Evolutionary conservation across 495 filamentous ascomycete genomes (phyloP).

Genomic region (Parmelia sp.): DNA sequence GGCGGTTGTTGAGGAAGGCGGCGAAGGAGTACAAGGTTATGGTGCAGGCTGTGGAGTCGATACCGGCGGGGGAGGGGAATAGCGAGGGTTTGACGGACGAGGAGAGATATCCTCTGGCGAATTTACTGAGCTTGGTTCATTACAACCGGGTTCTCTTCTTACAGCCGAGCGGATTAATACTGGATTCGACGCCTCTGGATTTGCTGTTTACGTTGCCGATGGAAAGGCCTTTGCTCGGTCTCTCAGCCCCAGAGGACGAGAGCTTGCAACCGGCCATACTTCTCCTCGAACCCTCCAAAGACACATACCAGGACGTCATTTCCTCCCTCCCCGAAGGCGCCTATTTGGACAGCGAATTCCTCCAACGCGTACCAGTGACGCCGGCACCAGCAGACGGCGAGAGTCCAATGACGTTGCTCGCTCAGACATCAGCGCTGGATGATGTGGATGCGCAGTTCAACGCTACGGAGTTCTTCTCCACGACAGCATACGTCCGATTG

Average conservation of each 20-base stretch:
- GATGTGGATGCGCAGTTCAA: slow-evolving; percentile 33
- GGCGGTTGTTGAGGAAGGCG: slow-evolving; percentile 37
- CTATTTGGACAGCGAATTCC: slow-evolving; percentile 22
- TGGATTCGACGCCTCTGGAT: slow-evolving; percentile 38
- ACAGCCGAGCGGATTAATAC: slow-evolving; percentile 36
- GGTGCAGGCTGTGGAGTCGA: slow-evolving; percentile 36
- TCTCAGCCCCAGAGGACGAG: slow-evolving; percentile 15
- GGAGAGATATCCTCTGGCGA: slow-evolving; percentile 32
- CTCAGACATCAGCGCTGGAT: slow-evolving; percentile 20
- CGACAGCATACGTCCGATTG: slow-evolving; percentile 38
- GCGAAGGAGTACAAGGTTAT: slow-evolving; percentile 38
- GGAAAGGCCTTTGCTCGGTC: slow-evolving; percentile 25
- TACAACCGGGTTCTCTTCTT: slow-evolving; percentile 40
- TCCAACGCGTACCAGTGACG: slow-evolving; percentile 12
- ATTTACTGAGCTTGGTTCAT: slow-evolving; percentile 35
- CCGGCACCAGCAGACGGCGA: slow-evolving; percentile 26
- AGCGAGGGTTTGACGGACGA: slow-evolving; percentile 21
- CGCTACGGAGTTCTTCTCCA: slow-evolving; percentile 32
- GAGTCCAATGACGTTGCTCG: slow-evolving; percentile 23
- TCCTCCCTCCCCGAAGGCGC: slow-evolving; percentile 19
- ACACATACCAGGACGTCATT: slow-evolving; percentile 13
- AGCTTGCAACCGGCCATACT: slow-evolving; percentile 18
- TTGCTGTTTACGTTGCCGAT: slow-evolving; percentile 38
- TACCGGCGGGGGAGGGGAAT: slow-evolving; percentile 25
- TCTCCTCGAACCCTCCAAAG: slow-evolving; percentile 25